These are phyloP conservation scores for Gynandropsis gynandra DNA, from an alignment of 345 rosid species.

Conservation along the genomic window DNA sequence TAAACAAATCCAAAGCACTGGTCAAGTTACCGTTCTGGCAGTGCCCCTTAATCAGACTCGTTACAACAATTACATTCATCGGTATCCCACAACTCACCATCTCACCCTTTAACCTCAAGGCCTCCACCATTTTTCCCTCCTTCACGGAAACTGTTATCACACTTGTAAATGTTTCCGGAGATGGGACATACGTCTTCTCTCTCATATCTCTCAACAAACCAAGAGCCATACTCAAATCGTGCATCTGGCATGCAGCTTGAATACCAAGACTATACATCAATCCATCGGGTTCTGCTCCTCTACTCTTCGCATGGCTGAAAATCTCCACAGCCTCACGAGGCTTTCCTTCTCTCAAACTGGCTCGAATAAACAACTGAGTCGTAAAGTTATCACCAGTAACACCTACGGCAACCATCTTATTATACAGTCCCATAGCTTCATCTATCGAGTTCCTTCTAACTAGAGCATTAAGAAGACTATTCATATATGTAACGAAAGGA, in stretches of 20 bases:
- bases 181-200: constrained; percentile 38
- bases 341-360: constrained; percentile 45
- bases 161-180: constrained; percentile 36
- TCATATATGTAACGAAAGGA: constrained; percentile 31
- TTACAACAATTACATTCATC: constrained; percentile 50
- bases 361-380: constrained; percentile 37
- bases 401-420: constrained; percentile 41
- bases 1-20: constrained; percentile 53
- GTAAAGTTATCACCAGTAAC: constrained; percentile 41
- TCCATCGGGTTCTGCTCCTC: constrained; percentile 47
- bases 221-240: constrained; percentile 35
- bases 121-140: constrained; percentile 51
- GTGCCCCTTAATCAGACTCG: constrained; percentile 60
- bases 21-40: constrained; percentile 42
- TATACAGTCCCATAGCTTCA: constrained; percentile 39
- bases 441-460: constrained; percentile 35
- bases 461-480: constrained; percentile 37
- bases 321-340: constrained; percentile 40
- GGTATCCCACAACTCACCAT: constrained; percentile 54
- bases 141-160: constrained; percentile 54
- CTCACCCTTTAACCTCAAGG: constrained; percentile 65
- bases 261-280: constrained; percentile 36
- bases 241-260: constrained; percentile 39
- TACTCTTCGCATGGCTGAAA: constrained; percentile 37
- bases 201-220: constrained; percentile 56